These are phyloP conservation scores for Russula vinacea DNA, from an alignment of 768 basidiomycete species.

Conservation along the genomic window DNA sequence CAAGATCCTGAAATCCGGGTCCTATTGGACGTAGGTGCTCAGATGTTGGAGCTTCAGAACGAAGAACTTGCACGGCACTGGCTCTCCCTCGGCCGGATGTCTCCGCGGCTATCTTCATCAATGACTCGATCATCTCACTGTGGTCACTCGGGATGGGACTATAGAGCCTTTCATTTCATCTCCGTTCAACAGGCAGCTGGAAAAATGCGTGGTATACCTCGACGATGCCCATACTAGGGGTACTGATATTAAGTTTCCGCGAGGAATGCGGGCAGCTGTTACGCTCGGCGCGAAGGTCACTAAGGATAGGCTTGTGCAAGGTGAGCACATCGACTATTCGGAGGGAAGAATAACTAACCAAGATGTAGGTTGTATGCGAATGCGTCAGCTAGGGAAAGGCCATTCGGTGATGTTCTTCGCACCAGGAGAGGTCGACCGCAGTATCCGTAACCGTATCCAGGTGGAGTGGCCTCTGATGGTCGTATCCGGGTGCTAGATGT, in stretches of 20 bases:
- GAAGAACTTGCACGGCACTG: slow-evolving; percentile 42
- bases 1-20: slow-evolving; percentile 45
- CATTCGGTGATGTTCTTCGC: slow-evolving; percentile 27
- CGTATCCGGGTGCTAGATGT: slow-evolving; percentile 18
- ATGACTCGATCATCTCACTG: slow-evolving; percentile 36
- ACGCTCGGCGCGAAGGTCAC: slow-evolving; percentile 50
- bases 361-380: slow-evolving; percentile 26
- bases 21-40: slow-evolving; percentile 54
- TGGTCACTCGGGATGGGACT: slow-evolving; percentile 40
- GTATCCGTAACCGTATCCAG: slow-evolving; percentile 14
- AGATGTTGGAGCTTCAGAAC: slow-evolving; percentile 52
- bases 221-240: slow-evolving; percentile 54
- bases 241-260: slow-evolving; percentile 52
- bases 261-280: slow-evolving; percentile 43
- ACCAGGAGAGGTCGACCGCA: slow-evolving; percentile 18
- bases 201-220: slow-evolving; percentile 47
- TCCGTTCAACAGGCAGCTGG: slow-evolving; percentile 38
- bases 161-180: slow-evolving; percentile 41
- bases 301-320: slow-evolving; percentile 53
- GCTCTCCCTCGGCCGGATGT: slow-evolving; percentile 37
- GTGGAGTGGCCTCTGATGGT: background rate
- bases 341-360: background rate
- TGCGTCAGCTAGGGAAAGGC: slow-evolving; percentile 26
- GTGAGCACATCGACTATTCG: slow-evolving; percentile 31
- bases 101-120: slow-evolving; percentile 44